Evolutionary conservation across 1,284 basidiomycete genomes (phyloP).

Genomic region (Tylopilus sp.): DNA sequence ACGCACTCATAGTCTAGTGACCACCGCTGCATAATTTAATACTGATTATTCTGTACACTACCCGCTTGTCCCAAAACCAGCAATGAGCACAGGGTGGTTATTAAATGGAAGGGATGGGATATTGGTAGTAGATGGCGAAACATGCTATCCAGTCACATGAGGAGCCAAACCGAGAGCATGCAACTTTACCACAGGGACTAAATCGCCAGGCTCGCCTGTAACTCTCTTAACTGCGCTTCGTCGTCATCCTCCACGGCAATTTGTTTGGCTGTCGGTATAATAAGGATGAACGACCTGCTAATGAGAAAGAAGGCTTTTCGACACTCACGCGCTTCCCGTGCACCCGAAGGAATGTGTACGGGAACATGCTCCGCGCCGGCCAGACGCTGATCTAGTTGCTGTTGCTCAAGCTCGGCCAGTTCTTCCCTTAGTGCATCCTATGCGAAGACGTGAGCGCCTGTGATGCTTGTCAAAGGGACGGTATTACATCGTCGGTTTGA

Average conservation of each 20-base stretch:
- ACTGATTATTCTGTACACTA: conserved; percentile 38
- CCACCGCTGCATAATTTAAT: conserved; percentile 38
- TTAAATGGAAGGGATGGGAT: conserved; percentile 32
- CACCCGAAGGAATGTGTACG: conserved; percentile 74
- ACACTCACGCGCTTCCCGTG: conserved; percentile 56
- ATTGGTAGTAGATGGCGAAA: conserved; percentile 34
- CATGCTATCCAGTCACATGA: conserved; percentile 17
- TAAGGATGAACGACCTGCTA: conserved; percentile 4
- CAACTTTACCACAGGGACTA: conserved; percentile 35
- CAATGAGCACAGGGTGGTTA: conserved; percentile 22
- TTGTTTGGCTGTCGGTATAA: conserved; percentile 16
- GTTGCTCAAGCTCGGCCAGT: conserved; percentile 89
- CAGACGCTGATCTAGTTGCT: conserved; percentile 84
- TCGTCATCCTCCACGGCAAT: conserved; percentile 84
- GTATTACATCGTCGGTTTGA: conserved; percentile 70
- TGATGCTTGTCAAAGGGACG: conserved; percentile 1
- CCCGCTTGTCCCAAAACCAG: conserved; percentile 20
- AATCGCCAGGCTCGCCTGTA: conserved; percentile 92
- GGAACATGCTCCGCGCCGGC: conserved; percentile 90
- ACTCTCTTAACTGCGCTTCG: conserved; percentile 84
- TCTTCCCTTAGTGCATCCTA: conserved; percentile 84
- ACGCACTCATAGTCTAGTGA: conserved; percentile 31
- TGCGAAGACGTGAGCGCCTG: conserved; percentile 11
- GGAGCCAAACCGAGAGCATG: conserved; percentile 5
- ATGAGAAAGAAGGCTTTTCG: neutral